Base-by-base conservation (phyloP, 139 green algal species). In the Monoraphidium neglectum region DNA sequence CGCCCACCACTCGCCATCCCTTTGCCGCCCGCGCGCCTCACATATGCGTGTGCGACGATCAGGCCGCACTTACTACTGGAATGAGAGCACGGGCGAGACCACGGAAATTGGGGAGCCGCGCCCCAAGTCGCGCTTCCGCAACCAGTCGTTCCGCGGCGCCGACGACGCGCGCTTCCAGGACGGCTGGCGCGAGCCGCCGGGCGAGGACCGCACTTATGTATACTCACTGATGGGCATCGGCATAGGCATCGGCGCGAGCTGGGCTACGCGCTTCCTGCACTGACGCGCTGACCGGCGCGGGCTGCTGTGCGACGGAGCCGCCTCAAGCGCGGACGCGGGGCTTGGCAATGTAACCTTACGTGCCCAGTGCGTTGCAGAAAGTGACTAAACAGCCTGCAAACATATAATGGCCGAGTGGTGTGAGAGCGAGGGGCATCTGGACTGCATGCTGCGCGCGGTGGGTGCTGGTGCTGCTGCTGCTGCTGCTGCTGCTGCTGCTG, bases 211-310 rank as follows among this genome's bases (percentile, higher is more conserved):
- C 6, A 80, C 74, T 15, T 74, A 74, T 26, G 37, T 57, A 0
- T 80, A 80, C 74, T 80, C 74, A 0, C 6, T 74, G 10, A 24
- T 80, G 2, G 74, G 74, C 47, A 24, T 57, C 5, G 63, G 33
- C 26, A 74, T 80, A 33, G 74, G 74, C 26, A 15, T 80, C 4
- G 51, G 54, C n/a, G 74, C 43, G 21, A 65, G 75, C 3, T 80
- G 75, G 75, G 32, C 49, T 10, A 74, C 75, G 8, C 75, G 75
- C n/a, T 80, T 74, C 75, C 60, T 80, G 65, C 75, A 80, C 40
- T 80, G 56, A 63, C 26, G 56, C 56, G n/a, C n/a, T n/a, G n/a
- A n/a, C n/a, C n/a, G n/a, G n/a, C n/a, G n/a, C n/a, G n/a, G n/a
- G n/a, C n/a, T n/a, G n/a, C n/a, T n/a, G n/a, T n/a, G n/a, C n/a